A percentile compares a stretch with the other conserved stretches of the same genome.
These are phyloP conservation scores for Graphilbum sp. DNA, from an alignment of 2,329 filamentous ascomycete species.

Conservation along the genomic window DNA sequence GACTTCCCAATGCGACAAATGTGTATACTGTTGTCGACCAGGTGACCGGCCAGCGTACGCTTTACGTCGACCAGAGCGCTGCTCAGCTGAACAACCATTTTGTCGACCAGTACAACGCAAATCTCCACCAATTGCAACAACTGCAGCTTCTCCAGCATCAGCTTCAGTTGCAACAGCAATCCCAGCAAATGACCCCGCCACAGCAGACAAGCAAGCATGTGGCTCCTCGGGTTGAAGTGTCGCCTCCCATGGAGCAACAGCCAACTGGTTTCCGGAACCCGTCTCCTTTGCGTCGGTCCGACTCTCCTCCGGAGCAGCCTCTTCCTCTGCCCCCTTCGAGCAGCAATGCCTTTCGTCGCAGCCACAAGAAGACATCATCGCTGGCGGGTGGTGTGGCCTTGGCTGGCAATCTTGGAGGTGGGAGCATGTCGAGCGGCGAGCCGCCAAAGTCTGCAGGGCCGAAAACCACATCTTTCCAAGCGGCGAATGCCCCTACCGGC, in stretches of 20 bases:
- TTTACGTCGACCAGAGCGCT: constrained; percentile 55
- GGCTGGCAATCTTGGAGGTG: constrained; percentile 24
- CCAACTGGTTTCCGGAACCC: constrained; percentile 41
- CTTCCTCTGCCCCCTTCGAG: constrained; percentile 70
- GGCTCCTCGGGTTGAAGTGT: constrained; percentile 64
- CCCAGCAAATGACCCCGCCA: constrained; percentile 26
- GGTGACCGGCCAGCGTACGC: constrained; percentile 66
- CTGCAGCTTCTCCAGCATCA: constrained; percentile 21
- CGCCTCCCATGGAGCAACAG: constrained; percentile 48
- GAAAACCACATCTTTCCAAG: constrained; percentile 65
- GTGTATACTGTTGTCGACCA: constrained; percentile 76
- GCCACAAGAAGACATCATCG: constrained; percentile 81
- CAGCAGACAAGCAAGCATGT: constrained; percentile 33
- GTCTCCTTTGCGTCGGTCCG: constrained; percentile 48
- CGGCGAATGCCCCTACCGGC: constrained; percentile 57
- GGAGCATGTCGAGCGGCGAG: constrained; percentile 28
- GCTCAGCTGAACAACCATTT: constrained; percentile 23
- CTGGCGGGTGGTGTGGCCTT: constrained; percentile 23
- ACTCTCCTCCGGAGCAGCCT: constrained; percentile 47
- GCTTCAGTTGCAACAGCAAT: constrained; percentile 21
- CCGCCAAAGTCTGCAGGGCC: constrained; percentile 48
- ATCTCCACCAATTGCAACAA: constrained; percentile 16
- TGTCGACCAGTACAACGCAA: constrained; percentile 26
- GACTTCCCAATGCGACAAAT: constrained; percentile 51
- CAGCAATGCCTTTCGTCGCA: constrained; percentile 80